Evolutionary conservation across 2,329 filamentous ascomycete genomes (phyloP).

Genomic region (Pseudogymnoascus pannorum): DNA sequence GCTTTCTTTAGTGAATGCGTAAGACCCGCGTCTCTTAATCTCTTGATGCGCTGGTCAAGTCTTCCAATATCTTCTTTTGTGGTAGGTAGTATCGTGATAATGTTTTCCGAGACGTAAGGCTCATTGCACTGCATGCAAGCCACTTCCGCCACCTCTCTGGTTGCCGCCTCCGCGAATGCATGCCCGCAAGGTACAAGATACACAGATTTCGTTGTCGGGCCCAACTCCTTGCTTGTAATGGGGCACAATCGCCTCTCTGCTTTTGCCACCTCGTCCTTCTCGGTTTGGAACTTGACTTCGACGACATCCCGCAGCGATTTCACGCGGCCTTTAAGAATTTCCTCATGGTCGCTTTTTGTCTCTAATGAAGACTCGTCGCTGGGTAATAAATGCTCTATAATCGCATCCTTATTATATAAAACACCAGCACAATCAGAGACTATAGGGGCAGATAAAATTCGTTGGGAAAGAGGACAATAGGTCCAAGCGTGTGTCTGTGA

Average conservation of each 20-base stretch:
- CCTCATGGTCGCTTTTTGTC: conserved; percentile 47
- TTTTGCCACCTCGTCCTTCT: conserved; percentile 34
- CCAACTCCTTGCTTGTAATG: conserved; percentile 78
- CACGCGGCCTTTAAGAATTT: conserved; percentile 54
- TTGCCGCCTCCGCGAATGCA: conserved; percentile 79
- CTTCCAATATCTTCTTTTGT: conserved; percentile 62
- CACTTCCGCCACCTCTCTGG: conserved; percentile 68
- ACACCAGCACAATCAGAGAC: conserved; percentile 80
- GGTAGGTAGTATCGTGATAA: conserved; percentile 75
- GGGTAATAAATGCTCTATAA: conserved; percentile 62
- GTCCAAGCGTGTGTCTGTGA: conserved; percentile 81
- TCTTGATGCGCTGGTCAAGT: conserved; percentile 58
- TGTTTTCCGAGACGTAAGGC: conserved; percentile 62
- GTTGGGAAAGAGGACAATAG: conserved; percentile 78
- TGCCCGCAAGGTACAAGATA: conserved; percentile 95
- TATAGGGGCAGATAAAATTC: conserved; percentile 56
- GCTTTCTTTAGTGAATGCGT: conserved; percentile 85
- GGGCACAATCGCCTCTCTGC: conserved; percentile 70
- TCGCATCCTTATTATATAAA: conserved; percentile 90
- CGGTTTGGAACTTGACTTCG: conserved; percentile 64
- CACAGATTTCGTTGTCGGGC: conserved; percentile 69
- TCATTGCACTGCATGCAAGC: conserved; percentile 67
- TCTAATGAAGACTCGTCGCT: conserved; percentile 42
- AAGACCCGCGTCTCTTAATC: conserved; percentile 63
- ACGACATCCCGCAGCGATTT: conserved; percentile 80